Base-by-base conservation (phyloP, 164 flowering plant genomes). In the Cinnamomum micranthum region DNA sequence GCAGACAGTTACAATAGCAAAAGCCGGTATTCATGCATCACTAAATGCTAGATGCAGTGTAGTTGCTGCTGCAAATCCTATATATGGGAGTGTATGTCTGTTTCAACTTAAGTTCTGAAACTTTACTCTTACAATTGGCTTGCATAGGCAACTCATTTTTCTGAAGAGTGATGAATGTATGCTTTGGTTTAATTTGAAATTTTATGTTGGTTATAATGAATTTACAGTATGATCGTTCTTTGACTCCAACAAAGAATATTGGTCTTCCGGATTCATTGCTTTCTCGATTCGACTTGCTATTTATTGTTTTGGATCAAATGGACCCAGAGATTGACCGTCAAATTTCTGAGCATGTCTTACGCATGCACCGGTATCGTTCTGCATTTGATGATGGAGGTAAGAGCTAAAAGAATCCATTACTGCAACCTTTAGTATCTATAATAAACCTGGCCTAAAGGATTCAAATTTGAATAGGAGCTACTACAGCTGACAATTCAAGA, bases 1-100 rank as follows among this genome's bases (percentile, higher is more conserved):
- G 84, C 98, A 96, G 89, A 96, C 99, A 68, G 99, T 96, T 76
- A 96, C 98, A 24, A 94, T 96, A 79, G 99, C 99, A 20, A 96
- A 96, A 85, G 99, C 99, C 76, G 99, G 99, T 79, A 96, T 96
- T 63, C 98, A 94, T 87, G 98, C 99, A 69, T 94, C 99, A 22
- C 77, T 96, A 67, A 96, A 96, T 88, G 99, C 99, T 76, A 87
- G 99, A 71, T 94, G 98, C 85, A 94, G 98, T 85, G 99, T 96
- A 31, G 97, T 96, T 20, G 99, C 99, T 71, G 99, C 99, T 80
- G 99, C 99, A 71, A 96, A 96, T 83, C 99, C 99, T 67, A 96
- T 96, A 72, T 96, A 96, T 86, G 99, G 99, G 85, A 88, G 97
- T 76, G 99, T 96, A 84, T 86, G 97, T 85, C 25, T 59, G 7